Conservation (phyloP, 2,329 filamentous ascomycete species). For the Fonsecaea nubica region DNA sequence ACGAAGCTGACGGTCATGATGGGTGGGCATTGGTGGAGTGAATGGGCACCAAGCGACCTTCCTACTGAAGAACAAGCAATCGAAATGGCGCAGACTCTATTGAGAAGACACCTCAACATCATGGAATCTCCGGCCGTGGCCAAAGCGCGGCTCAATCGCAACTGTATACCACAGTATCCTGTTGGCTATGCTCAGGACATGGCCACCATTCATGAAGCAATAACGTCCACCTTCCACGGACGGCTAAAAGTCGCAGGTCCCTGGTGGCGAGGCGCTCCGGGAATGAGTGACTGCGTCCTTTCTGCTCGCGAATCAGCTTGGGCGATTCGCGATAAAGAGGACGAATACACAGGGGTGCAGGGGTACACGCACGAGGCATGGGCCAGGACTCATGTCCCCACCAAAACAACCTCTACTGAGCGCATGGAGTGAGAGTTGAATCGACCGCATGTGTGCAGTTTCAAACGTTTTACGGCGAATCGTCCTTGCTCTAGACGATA, state of each 20-base stretch:
- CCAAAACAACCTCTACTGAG: slow-evolving; percentile 7
- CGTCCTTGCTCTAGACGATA: background rate
- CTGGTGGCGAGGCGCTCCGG: slow-evolving; percentile 57
- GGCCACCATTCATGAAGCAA: slow-evolving; percentile 61
- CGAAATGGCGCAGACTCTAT: slow-evolving; percentile 70
- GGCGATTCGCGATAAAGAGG: slow-evolving; percentile 36
- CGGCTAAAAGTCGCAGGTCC: slow-evolving; percentile 68
- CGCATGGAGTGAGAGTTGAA: background rate
- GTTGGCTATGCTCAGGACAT: slow-evolving; percentile 76
- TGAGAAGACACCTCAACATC: slow-evolving; percentile 78
- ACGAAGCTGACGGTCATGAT: slow-evolving; percentile 95
- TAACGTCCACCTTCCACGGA: slow-evolving; percentile 64
- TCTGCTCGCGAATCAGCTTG: slow-evolving; percentile 61
- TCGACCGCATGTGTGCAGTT: background rate
- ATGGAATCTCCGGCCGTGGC: slow-evolving; percentile 66
- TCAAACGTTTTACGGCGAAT: background rate
- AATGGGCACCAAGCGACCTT: slow-evolving; percentile 58
- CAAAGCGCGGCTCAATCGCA: slow-evolving; percentile 64
- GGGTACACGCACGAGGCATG: slow-evolving; percentile 31
- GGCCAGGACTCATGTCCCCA: slow-evolving; percentile 18
- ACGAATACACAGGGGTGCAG: slow-evolving; percentile 36
- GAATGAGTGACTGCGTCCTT: slow-evolving; percentile 62
- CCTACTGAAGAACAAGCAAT: slow-evolving; percentile 72
- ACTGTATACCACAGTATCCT: slow-evolving; percentile 90
- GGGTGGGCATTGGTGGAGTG: slow-evolving; percentile 90